phyloP scores from a whole-genome alignment of 2,329 filamentous ascomycete species.

The Colletotrichum chrysophilum region DNA sequence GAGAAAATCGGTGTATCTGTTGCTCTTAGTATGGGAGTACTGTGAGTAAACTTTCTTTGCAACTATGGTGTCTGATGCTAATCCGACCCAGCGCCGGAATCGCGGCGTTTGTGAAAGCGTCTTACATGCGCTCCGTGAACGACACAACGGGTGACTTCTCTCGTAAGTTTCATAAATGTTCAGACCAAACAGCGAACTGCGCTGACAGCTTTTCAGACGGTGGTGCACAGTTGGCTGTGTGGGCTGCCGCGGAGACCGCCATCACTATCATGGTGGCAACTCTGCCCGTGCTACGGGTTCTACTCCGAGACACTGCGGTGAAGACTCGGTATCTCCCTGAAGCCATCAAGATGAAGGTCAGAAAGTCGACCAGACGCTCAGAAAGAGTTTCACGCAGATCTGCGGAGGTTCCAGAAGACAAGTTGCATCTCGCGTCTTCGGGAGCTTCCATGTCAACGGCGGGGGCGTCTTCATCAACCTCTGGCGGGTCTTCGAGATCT shows the following conservation, averaged over 20 bases:
- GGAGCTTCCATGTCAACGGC: slow-evolving; percentile 9
- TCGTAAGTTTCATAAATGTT: background rate
- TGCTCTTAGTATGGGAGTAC: slow-evolving; percentile 36
- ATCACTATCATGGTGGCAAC: slow-evolving; percentile 39
- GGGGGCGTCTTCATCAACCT: background rate
- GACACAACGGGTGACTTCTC: slow-evolving; percentile 12
- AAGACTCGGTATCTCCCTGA: slow-evolving; percentile 4
- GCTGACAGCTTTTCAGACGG: slow-evolving; percentile 27
- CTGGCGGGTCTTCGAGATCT: background rate
- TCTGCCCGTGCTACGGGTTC: slow-evolving; percentile 30
- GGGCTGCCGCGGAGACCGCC: slow-evolving; percentile 32
- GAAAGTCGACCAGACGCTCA: background rate
- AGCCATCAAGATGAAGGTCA: slow-evolving; percentile 2
- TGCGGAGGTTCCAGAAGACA: background rate
- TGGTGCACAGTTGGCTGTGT: slow-evolving; percentile 10
- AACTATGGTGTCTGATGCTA: background rate
- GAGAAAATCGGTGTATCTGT: slow-evolving; percentile 40
- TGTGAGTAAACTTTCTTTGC: slow-evolving; percentile 1
- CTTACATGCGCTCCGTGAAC: slow-evolving; percentile 15
- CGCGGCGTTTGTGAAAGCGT: slow-evolving; percentile 22
- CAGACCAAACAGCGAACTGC: background rate
- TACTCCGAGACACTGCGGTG: slow-evolving; percentile 8
- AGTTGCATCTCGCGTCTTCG: background rate
- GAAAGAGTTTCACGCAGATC: background rate
- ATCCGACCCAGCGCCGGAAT: slow-evolving; percentile 18